Conservation (phyloP, 352 stramenopile genomes). For the Pythium graminicola region DNA sequence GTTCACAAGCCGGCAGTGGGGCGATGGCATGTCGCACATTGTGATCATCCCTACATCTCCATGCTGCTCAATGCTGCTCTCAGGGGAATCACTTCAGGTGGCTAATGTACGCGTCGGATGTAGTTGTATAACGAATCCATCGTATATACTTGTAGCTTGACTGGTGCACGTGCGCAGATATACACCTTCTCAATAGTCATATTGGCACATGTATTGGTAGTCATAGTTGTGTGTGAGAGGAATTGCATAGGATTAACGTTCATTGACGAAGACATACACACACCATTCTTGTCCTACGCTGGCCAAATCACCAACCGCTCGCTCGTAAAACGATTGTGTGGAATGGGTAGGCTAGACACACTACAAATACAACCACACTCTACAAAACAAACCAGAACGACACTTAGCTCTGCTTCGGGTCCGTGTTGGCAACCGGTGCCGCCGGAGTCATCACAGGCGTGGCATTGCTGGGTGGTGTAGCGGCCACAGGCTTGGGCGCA, state of each 20-base stretch:
- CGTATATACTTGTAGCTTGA: no score
- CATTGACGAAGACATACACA: not conserved
- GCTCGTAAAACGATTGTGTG: not conserved
- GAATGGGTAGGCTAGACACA: not conserved
- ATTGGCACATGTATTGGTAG: no score
- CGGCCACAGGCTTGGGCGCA: not conserved
- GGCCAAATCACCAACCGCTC: no score
- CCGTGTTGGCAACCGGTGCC: conserved; percentile 8
- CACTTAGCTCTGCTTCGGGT: conserved; percentile 12
- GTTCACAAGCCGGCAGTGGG: no score
- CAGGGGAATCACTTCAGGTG: no score
- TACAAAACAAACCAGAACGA: not conserved
- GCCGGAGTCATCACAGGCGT: conserved; percentile 3
- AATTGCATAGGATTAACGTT: conserved; percentile 2
- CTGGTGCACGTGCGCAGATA: no score
- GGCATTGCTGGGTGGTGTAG: not conserved
- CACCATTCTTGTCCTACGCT: no score
- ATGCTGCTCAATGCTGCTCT: no score
- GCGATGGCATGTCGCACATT: not conserved
- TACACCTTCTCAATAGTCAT: no score
- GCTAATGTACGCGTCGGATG: no score
- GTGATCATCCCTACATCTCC: no score
- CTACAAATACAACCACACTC: conserved; percentile 3
- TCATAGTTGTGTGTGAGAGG: not conserved
- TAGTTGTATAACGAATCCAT: no score